Evolutionary conservation across 208 protist genomes (phyloP).

Genomic region (Trypanosoma boissoni): DNA sequence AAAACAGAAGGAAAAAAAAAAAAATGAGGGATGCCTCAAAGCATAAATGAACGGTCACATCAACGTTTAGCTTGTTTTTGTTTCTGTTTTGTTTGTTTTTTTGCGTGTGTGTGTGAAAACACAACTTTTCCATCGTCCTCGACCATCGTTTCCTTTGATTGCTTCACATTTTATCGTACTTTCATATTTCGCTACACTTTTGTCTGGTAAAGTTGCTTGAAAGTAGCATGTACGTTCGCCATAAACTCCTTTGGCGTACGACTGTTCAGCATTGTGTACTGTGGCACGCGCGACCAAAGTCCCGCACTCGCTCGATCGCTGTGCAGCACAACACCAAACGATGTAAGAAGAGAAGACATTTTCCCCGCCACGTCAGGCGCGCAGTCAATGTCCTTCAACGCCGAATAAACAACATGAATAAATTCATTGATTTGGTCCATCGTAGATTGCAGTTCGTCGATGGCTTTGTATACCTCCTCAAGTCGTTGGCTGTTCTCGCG

Average conservation of each 20-base stretch:
- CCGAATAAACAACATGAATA: slow-evolving; percentile 7
- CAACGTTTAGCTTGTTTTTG: slow-evolving; percentile 22
- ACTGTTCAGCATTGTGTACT: slow-evolving; percentile 19
- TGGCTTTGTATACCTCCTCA: neutral
- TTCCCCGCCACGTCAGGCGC: slow-evolving; percentile 7
- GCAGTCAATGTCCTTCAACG: slow-evolving; percentile 14
- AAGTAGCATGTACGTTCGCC: neutral
- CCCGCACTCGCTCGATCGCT: slow-evolving; percentile 12
- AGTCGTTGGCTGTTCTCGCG: slow-evolving; percentile 7
- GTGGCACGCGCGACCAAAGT: slow-evolving; percentile 17
- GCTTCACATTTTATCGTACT: too few species aligned
- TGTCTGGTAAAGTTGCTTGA: neutral
- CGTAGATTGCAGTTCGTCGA: slow-evolving; percentile 4
- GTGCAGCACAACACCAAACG: slow-evolving; percentile 8
- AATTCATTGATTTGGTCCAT: slow-evolving; percentile 20
- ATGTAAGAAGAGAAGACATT: slow-evolving; percentile 11
- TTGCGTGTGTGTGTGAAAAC: neutral
- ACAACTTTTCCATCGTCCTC: too few species aligned
- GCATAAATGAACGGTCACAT: too few species aligned
- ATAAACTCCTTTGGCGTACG: slow-evolving; percentile 16
- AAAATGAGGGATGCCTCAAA: neutral
- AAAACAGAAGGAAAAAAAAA: slow-evolving; percentile 6
- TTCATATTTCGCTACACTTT: too few species aligned
- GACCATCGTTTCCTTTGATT: too few species aligned
- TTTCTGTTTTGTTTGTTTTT: slow-evolving; percentile 1